Evolutionary conservation across 768 basidiomycete species (phyloP), one percentile per base, ranked within the genome.

Genomic region (Tulasnella calospora): DNA sequence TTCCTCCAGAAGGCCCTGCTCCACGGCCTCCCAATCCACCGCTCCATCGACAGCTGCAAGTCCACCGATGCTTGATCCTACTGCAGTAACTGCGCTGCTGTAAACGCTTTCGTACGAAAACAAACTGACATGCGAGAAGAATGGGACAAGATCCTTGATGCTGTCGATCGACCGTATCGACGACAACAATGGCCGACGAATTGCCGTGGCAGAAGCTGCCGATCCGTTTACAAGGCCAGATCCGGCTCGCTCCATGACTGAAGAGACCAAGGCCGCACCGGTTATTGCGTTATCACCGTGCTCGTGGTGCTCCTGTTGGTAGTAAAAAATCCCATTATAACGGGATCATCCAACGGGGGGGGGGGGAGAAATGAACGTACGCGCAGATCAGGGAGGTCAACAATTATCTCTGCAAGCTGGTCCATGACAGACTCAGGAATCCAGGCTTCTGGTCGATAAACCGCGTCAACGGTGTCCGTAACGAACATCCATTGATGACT

Each of bases 401-500:
- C 89, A 19, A 93, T 88, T 51, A 95, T 89, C 80, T 96, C 95
- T 61, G 94, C 91, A 0, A 99, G 87, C 77, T 92, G 92, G 82
- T 99, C 98, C 84, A 98, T 89, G 87, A 98, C 90, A 2, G 95
- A 92, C 81, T 93, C 92, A 0, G 96, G 94, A 78, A 87, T 86
- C 89, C 92, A 95, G 69, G 91, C 87, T 78, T 95, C 92, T 0
- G 95, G 93, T 23, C 90, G 92, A 84, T 95, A 96, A 44, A 96
- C 89, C 0, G 97, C 96, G 82, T 99, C 98, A 8, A 96, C 94
- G 0, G 97, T 99, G 84, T 99, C 97, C 3, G 96, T 98, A 61
- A 98, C 90, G 84, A 99, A 99, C 82, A 98, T 94, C 97, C 98
- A 99, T 86, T 99, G 96, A 83, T 99, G 94, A 10, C 87, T 88